Evolutionary conservation across 2,329 filamentous ascomycete genomes (phyloP).

Genomic region (Pseudogymnoascus sp.): DNA sequence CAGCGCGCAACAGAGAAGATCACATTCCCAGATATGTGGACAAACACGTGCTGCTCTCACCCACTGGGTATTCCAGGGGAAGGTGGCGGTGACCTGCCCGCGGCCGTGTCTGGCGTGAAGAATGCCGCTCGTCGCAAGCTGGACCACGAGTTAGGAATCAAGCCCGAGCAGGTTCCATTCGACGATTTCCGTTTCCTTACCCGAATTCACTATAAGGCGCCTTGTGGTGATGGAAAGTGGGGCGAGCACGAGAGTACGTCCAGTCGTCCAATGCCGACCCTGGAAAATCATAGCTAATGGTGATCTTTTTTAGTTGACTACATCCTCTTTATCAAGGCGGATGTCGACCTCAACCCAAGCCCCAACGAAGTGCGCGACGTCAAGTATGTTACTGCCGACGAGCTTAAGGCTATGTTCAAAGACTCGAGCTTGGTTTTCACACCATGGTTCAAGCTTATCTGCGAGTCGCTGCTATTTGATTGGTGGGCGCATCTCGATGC

Average conservation of each 20-base stretch:
- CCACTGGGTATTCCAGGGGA: constrained; percentile 86
- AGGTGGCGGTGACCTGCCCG: constrained; percentile 74
- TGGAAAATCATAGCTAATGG: constrained; percentile 12
- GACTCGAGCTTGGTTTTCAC: constrained; percentile 81
- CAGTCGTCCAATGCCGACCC: background rate
- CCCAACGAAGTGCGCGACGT: constrained; percentile 84
- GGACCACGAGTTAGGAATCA: constrained; percentile 90
- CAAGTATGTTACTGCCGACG: constrained; percentile 74
- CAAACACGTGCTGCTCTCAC: constrained; percentile 98
- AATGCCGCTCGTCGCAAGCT: constrained; percentile 89
- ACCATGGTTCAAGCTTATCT: constrained; percentile 99
- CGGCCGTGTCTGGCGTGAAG: constrained; percentile 80
- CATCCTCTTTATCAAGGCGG: constrained; percentile 94
- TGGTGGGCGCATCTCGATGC: constrained; percentile 88
- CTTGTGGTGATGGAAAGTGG: constrained; percentile 87
- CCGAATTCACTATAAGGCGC: constrained; percentile 95
- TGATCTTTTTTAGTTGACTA: constrained; percentile 69
- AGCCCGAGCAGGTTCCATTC: constrained; percentile 77
- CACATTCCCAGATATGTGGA: constrained; percentile 99
- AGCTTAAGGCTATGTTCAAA: constrained; percentile 78
- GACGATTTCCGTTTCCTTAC: constrained; percentile 92
- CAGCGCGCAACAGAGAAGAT: constrained; percentile 96
- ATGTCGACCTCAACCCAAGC: constrained; percentile 77
- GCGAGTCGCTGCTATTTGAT: constrained; percentile 92
- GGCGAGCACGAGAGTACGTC: constrained; percentile 92